Conservation (phyloP, 805 yeast species). For the Blastobotrys mokoenaii region DNA sequence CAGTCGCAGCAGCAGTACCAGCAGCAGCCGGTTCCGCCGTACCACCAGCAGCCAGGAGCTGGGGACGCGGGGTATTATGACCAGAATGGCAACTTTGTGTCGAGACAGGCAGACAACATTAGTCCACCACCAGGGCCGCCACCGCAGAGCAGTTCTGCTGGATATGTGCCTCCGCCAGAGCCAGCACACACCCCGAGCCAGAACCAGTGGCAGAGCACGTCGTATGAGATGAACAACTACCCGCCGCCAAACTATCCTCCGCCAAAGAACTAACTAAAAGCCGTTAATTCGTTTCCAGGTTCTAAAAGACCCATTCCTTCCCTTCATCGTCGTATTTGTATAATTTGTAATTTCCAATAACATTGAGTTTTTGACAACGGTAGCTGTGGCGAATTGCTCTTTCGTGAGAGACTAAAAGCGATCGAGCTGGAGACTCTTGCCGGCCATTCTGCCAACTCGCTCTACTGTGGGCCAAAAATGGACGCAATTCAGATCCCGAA, state of each 20-base stretch:
- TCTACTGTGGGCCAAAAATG: no score
- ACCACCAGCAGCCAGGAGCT: conserved; percentile 23
- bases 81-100: conserved; percentile 38
- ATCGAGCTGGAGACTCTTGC: no score
- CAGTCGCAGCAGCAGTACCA: conserved; percentile 49
- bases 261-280: conserved; percentile 7
- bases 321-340: no score
- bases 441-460: no score
- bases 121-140: conserved; percentile 14
- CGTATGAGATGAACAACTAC: conserved; percentile 8
- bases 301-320: no score
- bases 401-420: no score
- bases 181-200: neutral
- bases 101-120: conserved; percentile 1
- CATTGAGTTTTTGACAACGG: no score
- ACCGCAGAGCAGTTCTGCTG: conserved; percentile 3
- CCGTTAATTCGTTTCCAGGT: no score
- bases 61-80: conserved; percentile 74
- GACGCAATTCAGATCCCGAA: no score
- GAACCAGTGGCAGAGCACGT: neutral
- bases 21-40: conserved; percentile 28
- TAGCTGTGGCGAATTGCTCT: no score
- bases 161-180: neutral
- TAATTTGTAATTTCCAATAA: no score
- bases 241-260: conserved; percentile 13